Conservation (phyloP, 2,329 filamentous ascomycete genomes). For the Elsinoe fawcettii region DNA sequence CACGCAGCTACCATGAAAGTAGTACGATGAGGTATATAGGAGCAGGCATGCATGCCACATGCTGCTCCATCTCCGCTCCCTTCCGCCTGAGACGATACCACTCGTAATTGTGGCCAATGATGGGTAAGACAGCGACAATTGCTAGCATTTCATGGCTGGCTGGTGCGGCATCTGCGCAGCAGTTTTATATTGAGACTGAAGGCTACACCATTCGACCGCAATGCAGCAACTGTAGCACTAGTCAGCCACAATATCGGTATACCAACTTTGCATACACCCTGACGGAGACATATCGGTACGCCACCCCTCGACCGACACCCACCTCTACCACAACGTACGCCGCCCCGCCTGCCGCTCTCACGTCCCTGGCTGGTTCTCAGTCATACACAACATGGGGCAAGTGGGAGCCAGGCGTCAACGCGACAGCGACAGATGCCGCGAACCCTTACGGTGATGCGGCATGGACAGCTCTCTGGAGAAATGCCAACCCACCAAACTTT, state of each 20-base stretch:
- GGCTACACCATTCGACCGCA: constrained; percentile 26
- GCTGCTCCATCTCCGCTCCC: no score
- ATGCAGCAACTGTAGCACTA: constrained; percentile 25
- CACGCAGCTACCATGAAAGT: background rate
- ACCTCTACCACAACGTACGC: constrained; percentile 31
- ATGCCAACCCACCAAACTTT: constrained; percentile 31
- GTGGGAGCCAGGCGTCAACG: constrained; percentile 33
- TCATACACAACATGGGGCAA: constrained; percentile 37
- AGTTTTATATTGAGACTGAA: constrained; percentile 30
- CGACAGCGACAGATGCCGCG: constrained; percentile 28
- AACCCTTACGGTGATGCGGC: background rate
- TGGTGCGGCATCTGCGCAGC: constrained; percentile 21
- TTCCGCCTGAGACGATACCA: no score
- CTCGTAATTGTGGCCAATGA: no score
- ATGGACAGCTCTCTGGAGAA: constrained; percentile 27
- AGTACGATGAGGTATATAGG: no score
- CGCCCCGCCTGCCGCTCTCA: constrained; percentile 30
- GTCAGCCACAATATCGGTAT: constrained; percentile 26
- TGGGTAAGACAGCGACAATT: no score
- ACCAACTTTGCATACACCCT: constrained; percentile 32
- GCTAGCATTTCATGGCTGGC: background rate
- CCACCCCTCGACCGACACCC: constrained; percentile 30
- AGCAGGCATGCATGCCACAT: no score
- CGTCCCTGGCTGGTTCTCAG: constrained; percentile 30
- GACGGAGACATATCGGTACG: constrained; percentile 34